phyloP scores from a whole-genome alignment of 352 stramenopile species.

The Phytophthora rubi region DNA sequence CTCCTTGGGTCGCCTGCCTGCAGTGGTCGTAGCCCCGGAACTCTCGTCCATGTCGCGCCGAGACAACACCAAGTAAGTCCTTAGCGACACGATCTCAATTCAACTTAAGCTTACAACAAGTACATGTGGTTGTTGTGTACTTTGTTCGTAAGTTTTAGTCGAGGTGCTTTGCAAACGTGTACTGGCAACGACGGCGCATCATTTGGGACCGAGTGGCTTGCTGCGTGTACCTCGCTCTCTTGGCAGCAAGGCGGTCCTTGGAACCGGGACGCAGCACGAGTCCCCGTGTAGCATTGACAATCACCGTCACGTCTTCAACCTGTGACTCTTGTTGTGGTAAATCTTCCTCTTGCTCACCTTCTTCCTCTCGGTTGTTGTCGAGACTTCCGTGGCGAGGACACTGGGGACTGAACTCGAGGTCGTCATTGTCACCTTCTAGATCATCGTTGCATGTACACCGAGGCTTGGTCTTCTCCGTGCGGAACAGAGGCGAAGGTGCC shows the following conservation, averaged over 20 bases:
- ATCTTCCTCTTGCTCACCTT: constrained; percentile 4
- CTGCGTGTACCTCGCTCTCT: constrained; percentile 21
- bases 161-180: constrained; percentile 50
- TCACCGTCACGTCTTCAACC: constrained; percentile 50
- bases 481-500: constrained; percentile 19
- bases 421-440: neutral
- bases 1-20: constrained; percentile 23
- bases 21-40: constrained; percentile 13
- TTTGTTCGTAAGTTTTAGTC: neutral
- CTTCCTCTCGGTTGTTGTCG: constrained; percentile 33
- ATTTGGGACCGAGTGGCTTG: constrained; percentile 51
- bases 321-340: constrained; percentile 5
- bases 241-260: constrained; percentile 35
- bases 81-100: neutral
- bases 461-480: constrained; percentile 17
- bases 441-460: constrained; percentile 10
- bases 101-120: neutral
- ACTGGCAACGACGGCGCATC: constrained; percentile 62
- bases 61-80: constrained; percentile 1
- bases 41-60: constrained; percentile 3
- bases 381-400: constrained; percentile 8
- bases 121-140: no score
- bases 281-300: constrained; percentile 55
- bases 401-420: neutral
- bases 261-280: constrained; percentile 40